Evolutionary conservation across 208 protist species (phyloP).

Genomic region (Wallacemonas sp.): DNA sequence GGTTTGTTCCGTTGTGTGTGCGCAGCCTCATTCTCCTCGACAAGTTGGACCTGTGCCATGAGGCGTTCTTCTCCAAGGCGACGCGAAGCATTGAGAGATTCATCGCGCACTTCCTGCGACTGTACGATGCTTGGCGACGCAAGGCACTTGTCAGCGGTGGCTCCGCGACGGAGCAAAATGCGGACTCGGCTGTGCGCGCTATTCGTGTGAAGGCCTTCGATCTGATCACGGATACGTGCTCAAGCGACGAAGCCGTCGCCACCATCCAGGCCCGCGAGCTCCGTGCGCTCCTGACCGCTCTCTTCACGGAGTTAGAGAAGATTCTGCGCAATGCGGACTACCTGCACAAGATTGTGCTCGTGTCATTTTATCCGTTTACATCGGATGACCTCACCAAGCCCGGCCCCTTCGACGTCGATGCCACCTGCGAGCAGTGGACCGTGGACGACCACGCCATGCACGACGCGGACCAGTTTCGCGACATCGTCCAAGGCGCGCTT

Average conservation of each 20-base stretch:
- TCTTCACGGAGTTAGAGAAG: slow-evolving; percentile 81
- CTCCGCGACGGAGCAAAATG: slow-evolving; percentile 16
- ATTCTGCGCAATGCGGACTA: slow-evolving; percentile 81
- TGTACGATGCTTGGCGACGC: slow-evolving; percentile 79
- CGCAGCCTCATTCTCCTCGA: slow-evolving; percentile 58
- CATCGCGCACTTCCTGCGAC: slow-evolving; percentile 62
- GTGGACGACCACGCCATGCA: slow-evolving; percentile 27
- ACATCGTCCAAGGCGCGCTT: slow-evolving; percentile 9
- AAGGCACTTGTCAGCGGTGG: slow-evolving; percentile 27
- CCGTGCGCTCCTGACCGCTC: slow-evolving; percentile 56
- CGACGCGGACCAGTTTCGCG: slow-evolving; percentile 23
- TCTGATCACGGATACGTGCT: slow-evolving; percentile 49
- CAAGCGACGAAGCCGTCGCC: slow-evolving; percentile 70
- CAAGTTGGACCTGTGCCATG: slow-evolving; percentile 65
- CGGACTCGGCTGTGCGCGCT: slow-evolving; percentile 50
- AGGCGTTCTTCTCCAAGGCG: slow-evolving; percentile 67
- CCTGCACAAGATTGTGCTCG: slow-evolving; percentile 60
- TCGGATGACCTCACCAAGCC: slow-evolving; percentile 41
- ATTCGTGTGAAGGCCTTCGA: slow-evolving; percentile 57
- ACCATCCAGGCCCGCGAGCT: slow-evolving; percentile 60
- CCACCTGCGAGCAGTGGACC: slow-evolving; percentile 42
- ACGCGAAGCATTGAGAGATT: slow-evolving; percentile 63
- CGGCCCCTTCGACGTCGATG: slow-evolving; percentile 38
- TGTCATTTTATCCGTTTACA: slow-evolving; percentile 73
- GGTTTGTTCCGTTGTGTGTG: slow-evolving; percentile 79